Conservation (phyloP, 768 basidiomycete genomes). For the Floccularia luteovirens region DNA sequence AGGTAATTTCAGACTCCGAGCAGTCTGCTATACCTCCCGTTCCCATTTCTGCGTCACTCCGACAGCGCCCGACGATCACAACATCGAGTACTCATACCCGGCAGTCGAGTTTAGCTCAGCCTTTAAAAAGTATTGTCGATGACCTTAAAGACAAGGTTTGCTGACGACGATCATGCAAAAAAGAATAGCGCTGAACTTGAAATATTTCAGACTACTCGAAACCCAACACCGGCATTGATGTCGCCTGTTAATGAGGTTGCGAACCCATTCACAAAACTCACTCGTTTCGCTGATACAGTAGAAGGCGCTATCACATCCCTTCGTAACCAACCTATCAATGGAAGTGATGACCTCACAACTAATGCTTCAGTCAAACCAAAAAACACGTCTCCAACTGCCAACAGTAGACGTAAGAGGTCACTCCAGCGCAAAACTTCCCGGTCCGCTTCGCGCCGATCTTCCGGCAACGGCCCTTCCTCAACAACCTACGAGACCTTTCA, state of each 20-base stretch:
- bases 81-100: slow-evolving; percentile 11
- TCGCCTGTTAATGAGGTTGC: slow-evolving; percentile 34
- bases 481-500: slow-evolving; percentile 27
- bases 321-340: neutral
- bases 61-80: too few relatives aligned
- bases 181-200: neutral
- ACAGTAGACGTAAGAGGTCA: neutral
- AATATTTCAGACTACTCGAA: too few relatives aligned
- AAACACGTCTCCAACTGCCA: neutral
- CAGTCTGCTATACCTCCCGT: too few relatives aligned
- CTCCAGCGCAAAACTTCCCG: neutral
- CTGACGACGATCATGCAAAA: neutral
- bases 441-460: neutral
- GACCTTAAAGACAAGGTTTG: slow-evolving; percentile 64
- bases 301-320: neutral
- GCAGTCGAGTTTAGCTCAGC: slow-evolving; percentile 15
- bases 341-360: neutral
- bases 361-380: too few relatives aligned
- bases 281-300: slow-evolving; percentile 19
- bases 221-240: slow-evolving; percentile 30
- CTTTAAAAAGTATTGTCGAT: slow-evolving; percentile 69
- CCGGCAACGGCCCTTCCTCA: slow-evolving; percentile 4
- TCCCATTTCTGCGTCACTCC: too few relatives aligned
- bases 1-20: too few relatives aligned
- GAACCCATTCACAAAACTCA: slow-evolving; percentile 53